Base-by-base conservation (phyloP, 2,329 filamentous ascomycete species). In the Pleurostoma richardsiae region DNA sequence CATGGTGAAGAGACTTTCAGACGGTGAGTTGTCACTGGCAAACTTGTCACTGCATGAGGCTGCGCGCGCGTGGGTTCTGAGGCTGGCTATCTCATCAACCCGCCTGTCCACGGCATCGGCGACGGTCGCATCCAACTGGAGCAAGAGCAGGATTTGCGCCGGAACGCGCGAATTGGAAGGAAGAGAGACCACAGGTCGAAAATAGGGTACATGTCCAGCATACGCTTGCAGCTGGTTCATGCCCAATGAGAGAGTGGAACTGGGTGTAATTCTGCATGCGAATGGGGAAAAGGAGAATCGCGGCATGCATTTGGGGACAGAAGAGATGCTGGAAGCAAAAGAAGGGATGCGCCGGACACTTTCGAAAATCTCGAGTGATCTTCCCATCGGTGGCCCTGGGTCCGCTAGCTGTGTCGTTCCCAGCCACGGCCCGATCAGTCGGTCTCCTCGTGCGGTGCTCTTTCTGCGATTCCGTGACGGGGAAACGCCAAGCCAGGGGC, bases 21-120 rank as follows among this genome's bases (percentile, higher is more conserved):
- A 41, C 45, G 49, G 46, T 58, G 59, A 58, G 55, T 52, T 59
- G 58, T 59, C 55, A 56, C 56, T 58, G 49, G 53, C 53, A 48
- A 52, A 58, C 43, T 53, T 51, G 45, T 44, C 29, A 30, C 40
- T 45, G 46, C 47, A 46, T n/a, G 33, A 36, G 33, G 33, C 33
- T 36, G 33, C 8, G 33, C 33, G 19, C 19, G 19, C 19, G 19
- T 19, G 33, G 33, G 8, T 8, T 36, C 33, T n/a, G n/a, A 36
- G 33, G 33, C 33, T 36, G 33, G 33, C 8, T 36, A n/a, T 8
- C 33, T 19, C 19, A 19, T 19, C 33, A 8, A 36, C 33, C n/a
- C 8, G 33, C 33, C 33, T n/a, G 33, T 36, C n/a, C 33, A 36
- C 33, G 33, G n/a, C 33, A n/a, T 19, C 19, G 19, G 19, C 19